Conservation (phyloP, 176 grass and related monocot genomes). For the barley (Hordeum vulgare) region DNA sequence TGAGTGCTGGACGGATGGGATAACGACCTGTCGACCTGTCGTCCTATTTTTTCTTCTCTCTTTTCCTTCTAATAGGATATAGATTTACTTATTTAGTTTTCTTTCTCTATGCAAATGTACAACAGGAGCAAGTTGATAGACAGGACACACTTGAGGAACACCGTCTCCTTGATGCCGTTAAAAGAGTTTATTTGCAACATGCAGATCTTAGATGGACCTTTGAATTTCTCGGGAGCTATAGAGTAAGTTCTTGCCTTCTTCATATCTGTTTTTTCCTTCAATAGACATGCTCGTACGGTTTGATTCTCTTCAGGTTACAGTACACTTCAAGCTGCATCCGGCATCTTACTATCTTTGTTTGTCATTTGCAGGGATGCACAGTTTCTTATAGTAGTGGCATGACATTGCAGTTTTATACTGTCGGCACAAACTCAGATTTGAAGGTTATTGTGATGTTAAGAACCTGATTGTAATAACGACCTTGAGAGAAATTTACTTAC, state of each 20-base stretch:
- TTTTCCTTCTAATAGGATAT: too few species aligned
- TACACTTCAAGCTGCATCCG: background rate
- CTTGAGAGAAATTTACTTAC: too few species aligned
- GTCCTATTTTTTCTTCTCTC: too few species aligned
- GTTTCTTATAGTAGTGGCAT: background rate
- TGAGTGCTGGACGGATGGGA: too few species aligned
- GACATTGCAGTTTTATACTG: constrained; percentile 1
- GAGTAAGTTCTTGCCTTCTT: background rate
- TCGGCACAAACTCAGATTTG: background rate
- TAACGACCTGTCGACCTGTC: too few species aligned
- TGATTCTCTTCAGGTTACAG: constrained; percentile 1
- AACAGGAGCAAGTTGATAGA: constrained; percentile 46
- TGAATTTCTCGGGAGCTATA: background rate
- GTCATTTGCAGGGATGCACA: constrained; percentile 12
- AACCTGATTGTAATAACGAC: constrained; percentile 12
- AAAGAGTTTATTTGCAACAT: background rate
- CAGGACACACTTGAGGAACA: too few species aligned
- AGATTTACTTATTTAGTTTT: too few species aligned
- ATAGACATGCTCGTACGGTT: background rate
- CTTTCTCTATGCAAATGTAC: background rate
- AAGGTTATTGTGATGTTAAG: constrained; percentile 13
- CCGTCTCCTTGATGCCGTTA: constrained; percentile 18
- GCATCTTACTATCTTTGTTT: background rate
- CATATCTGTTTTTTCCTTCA: background rate
- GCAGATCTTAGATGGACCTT: background rate